Evolutionary conservation across 768 basidiomycete species (phyloP), one percentile per base, ranked within the genome.

Genomic region (Collybiopsis luxurians): DNA sequence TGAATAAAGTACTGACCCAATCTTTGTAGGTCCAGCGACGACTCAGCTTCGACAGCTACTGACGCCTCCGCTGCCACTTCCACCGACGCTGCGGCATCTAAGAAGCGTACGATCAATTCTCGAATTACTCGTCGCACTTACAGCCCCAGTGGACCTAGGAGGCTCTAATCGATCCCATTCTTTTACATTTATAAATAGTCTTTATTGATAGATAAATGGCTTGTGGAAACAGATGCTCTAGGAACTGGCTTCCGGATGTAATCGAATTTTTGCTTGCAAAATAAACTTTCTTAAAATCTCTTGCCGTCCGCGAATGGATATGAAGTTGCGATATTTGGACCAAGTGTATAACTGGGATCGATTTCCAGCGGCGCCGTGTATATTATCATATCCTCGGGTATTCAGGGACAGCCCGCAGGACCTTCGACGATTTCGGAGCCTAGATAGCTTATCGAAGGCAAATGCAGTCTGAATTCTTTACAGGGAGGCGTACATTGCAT

Each of bases 141-240:
- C 48, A 23, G 31, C 40, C 53, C 40, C 9, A 17, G 13, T 7
- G 53, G 53, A 15, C 40, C 53, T n/a, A 21, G 53, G 39, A 54
- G 53, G 27, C 40, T 54, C 17, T 43, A 1, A 42, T 43, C n/a
- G n/a, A n/a, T n/a, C n/a, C n/a, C n/a, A 44, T 44, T 44, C 17
- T 24, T 44, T 44, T 44, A 44, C 42, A n/a, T n/a, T n/a, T n/a
- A n/a, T n/a, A n/a, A n/a, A n/a, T n/a, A n/a, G n/a, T n/a, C n/a
- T n/a, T n/a, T n/a, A n/a, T n/a, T n/a, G n/a, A n/a, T n/a, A n/a
- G 17, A 34, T 49, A 5, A 13, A 11, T 24, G n/a, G 31, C 27
- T 39, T 51, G 49, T 51, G 31, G 49, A 51, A 51, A 40, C 36
- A 39, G 40, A 40, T 42, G 12, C 38, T 53, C 51, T 53, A 40